Conservation (phyloP, 192 early-diverging fungal genomes). For the Coemansia sp. region DNA sequence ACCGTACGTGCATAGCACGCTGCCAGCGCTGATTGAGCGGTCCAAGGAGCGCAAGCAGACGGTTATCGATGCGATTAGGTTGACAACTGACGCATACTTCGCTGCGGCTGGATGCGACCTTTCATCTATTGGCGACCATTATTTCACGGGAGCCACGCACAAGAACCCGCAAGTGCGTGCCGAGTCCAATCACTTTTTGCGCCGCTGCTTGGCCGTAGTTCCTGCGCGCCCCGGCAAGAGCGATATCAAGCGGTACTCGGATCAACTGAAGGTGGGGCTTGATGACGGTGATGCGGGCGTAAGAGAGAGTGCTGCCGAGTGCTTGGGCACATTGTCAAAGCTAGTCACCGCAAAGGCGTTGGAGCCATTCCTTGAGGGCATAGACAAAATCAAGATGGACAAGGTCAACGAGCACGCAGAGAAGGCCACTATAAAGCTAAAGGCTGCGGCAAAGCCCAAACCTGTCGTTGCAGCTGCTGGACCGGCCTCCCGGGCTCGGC, state of each 20-base stretch:
- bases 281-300: slow-evolving; percentile 87
- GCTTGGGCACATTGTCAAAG: slow-evolving; percentile 89
- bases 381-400: slow-evolving; percentile 86
- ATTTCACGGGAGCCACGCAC: slow-evolving; percentile 69
- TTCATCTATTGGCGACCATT: slow-evolving; percentile 79
- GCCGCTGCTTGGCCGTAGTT: slow-evolving; percentile 75
- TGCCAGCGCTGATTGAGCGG: slow-evolving; percentile 81
- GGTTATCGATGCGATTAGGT: slow-evolving; percentile 82
- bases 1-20: slow-evolving; percentile 74
- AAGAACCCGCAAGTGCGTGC: slow-evolving; percentile 93
- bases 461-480: slow-evolving; percentile 30
- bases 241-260: slow-evolving; percentile 80
- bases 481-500: slow-evolving; percentile 22
- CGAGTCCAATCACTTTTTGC: slow-evolving; percentile 76
- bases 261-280: slow-evolving; percentile 74
- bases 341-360: slow-evolving; percentile 80
- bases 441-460: slow-evolving; percentile 58
- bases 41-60: slow-evolving; percentile 94
- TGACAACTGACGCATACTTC: slow-evolving; percentile 86
- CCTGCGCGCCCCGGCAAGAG: slow-evolving; percentile 72
- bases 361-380: slow-evolving; percentile 72
- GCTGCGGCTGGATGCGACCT: slow-evolving; percentile 54
- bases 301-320: slow-evolving; percentile 83
- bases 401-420: slow-evolving; percentile 90
- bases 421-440: slow-evolving; percentile 83